Percentiles rank a stretch among this genome's conserved stretches.
Conservation (phyloP, 1,284 basidiomycete genomes). For the Apiotrichum sp. region DNA sequence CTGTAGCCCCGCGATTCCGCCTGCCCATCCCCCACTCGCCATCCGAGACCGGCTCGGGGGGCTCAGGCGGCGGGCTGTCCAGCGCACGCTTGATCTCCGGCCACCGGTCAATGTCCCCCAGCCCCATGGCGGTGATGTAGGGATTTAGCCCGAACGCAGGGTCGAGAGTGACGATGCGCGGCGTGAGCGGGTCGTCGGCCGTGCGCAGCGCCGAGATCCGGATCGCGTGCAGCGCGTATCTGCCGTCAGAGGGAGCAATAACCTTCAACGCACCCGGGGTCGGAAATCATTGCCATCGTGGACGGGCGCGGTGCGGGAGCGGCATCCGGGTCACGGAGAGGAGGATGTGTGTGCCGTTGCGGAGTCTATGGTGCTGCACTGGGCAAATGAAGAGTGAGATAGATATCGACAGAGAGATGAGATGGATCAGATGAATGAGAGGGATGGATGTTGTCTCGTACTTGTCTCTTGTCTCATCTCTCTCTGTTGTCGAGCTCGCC, state of each 20-base stretch:
- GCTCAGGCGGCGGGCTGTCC: constrained; percentile 53
- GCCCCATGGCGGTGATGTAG: constrained; percentile 68
- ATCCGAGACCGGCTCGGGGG: constrained; percentile 31
- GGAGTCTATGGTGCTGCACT: too few relatives aligned
- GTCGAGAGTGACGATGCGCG: constrained; percentile 68
- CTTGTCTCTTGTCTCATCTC: too few relatives aligned
- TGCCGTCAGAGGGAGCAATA: constrained; percentile 41
- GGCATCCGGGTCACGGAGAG: not conserved
- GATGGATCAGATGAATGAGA: too few relatives aligned
- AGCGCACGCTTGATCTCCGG: constrained; percentile 63
- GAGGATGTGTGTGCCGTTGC: too few relatives aligned
- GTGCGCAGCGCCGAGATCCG: constrained; percentile 80
- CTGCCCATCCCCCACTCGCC: constrained; percentile 27
- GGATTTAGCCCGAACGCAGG: constrained; percentile 61
- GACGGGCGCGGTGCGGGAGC: not conserved
- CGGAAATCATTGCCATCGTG: constrained; percentile 45
- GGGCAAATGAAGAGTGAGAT: too few relatives aligned
- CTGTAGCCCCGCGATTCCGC: constrained; percentile 47
- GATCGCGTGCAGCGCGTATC: constrained; percentile 77
- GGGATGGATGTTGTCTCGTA: too few relatives aligned
- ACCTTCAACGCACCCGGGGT: constrained; percentile 34
- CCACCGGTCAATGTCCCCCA: constrained; percentile 72
- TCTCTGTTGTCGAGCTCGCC: too few relatives aligned
- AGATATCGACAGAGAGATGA: too few relatives aligned
- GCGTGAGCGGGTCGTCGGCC: constrained; percentile 74